These are phyloP conservation scores for Haberlea rhodopensis DNA, from an alignment of 257 asterid species.

Conservation along the genomic window DNA sequence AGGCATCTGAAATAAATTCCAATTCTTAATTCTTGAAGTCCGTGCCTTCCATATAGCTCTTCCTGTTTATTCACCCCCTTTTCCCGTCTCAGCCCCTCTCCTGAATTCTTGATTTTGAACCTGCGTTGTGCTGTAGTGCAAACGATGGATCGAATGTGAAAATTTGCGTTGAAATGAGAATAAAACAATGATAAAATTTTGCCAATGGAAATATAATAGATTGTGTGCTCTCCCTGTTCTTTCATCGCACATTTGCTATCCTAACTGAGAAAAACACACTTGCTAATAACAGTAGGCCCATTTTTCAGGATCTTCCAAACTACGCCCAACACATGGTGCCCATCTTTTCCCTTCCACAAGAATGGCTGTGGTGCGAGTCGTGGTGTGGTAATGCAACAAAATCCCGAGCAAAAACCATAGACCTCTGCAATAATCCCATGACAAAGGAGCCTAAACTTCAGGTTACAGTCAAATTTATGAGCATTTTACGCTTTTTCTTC, in stretches of 20 bases:
- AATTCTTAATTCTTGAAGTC: neutral
- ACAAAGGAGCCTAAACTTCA: constrained; percentile 99
- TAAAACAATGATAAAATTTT: neutral
- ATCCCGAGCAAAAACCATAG: constrained; percentile 88
- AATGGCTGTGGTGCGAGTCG: constrained; percentile 99
- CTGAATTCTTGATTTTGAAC: too few relatives aligned
- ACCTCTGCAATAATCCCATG: constrained; percentile 99
- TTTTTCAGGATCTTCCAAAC: constrained; percentile 91
- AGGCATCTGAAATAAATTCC: neutral
- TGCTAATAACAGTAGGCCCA: constrained; percentile 24
- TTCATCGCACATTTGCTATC: too few relatives aligned
- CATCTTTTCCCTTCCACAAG: constrained; percentile 96
- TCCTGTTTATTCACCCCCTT: too few relatives aligned
- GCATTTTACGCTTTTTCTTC: neutral
- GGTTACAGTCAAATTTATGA: constrained; percentile 37
- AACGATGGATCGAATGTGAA: neutral
- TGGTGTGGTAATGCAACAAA: constrained; percentile 95
- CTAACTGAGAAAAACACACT: too few relatives aligned
- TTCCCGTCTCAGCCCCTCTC: too few relatives aligned
- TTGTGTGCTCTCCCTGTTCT: too few relatives aligned
- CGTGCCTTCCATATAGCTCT: too few relatives aligned
- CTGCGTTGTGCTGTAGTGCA: neutral
- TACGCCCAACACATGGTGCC: constrained; percentile 98
- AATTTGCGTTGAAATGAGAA: neutral
- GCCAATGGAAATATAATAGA: too few relatives aligned